Base-by-base conservation (phyloP, 2,329 filamentous ascomycete genomes). In the Bipolaris cookei region DNA sequence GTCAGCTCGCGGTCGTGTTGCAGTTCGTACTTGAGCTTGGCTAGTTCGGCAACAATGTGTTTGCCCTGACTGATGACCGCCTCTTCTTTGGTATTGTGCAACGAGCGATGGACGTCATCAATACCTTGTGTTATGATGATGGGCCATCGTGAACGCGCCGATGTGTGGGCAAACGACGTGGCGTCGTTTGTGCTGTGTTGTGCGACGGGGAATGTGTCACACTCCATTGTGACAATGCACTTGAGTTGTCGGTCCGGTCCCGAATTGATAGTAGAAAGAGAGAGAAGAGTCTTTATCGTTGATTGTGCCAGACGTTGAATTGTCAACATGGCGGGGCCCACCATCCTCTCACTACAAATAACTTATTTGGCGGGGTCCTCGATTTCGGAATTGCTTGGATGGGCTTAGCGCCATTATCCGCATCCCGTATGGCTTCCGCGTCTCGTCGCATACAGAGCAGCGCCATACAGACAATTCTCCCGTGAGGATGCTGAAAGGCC, bases 61-160 rank as follows among this genome's bases (percentile, higher is more conserved):
- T 97, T 97, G 69, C 95, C 95, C 76, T 98, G 95, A 21, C 85
- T 84, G 32, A 83, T 78, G 72, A 89, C 90, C 57, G 86, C 83
- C 8, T 87, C 77, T 49, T 91, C 86, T 34, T 84, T 81, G 50
- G 82, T 81, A 56, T 81, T 78, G 32, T 82, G 81, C 3, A 89
- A 84, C 6, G 90, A 83, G 50, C 90, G 90, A 79, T 96, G 92
- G n/a, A 96, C 84, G 76, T 98, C 94, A 75, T 99, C 94, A 70
- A 99, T 95, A 54, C 90, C 91, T 74, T 92, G 87, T 14, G 95
- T 98, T 68, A 99, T 80, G 73, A 99, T 99, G 54, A 97, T 83
- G 14, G 95, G 95, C 95, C 94, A 99, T 76, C 95, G 85, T 65
- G 92, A 89, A 70, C 89, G 85, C 32, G 91, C 94, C 7, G 95